Percentiles rank a stretch among this genome's conserved stretches.
phyloP scores from a whole-genome alignment of 1,284 basidiomycete species.

The Meira miltonrushii region DNA sequence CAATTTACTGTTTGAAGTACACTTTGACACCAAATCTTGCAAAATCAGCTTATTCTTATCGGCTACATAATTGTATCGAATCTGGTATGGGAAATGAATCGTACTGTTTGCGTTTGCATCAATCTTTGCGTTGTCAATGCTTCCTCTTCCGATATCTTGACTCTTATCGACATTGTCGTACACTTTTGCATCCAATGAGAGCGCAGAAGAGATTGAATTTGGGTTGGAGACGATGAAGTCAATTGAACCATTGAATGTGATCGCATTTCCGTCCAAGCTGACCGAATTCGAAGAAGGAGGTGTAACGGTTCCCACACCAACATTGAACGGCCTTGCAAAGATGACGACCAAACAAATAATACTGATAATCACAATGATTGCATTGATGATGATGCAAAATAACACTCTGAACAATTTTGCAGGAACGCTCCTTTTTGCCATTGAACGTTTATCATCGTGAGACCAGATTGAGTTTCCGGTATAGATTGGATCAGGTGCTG shows the following conservation, averaged over 20 bases:
- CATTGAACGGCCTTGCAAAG: conserved; percentile 46
- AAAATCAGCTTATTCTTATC: conserved; percentile 58
- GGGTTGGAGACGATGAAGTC: conserved; percentile 44
- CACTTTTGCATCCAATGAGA: conserved; percentile 27
- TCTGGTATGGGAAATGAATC: conserved; percentile 71
- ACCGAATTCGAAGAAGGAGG: conserved; percentile 24
- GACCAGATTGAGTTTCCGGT: conserved; percentile 45
- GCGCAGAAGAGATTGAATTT: conserved; percentile 43
- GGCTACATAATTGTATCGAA: conserved; percentile 64
- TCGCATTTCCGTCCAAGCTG: conserved; percentile 23
- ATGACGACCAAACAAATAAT: conserved; percentile 39
- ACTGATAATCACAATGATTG: conserved; percentile 34
- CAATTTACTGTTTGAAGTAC: neutral
- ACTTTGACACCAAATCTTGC: neutral
- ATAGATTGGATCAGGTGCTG: conserved; percentile 16
- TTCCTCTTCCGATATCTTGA: conserved; percentile 34
- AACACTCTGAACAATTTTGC: conserved; percentile 37
- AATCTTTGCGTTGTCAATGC: conserved; percentile 61
- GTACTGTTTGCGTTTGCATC: conserved; percentile 64
- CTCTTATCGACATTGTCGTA: conserved; percentile 30
- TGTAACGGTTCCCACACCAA: conserved; percentile 29
- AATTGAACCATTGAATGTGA: conserved; percentile 41
- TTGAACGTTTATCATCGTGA: conserved; percentile 36
- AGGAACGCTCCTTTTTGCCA: conserved; percentile 28
- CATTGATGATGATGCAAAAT: conserved; percentile 38